Conservation (phyloP, 139 green algal genomes). For the Nannochloris sp. region DNA sequence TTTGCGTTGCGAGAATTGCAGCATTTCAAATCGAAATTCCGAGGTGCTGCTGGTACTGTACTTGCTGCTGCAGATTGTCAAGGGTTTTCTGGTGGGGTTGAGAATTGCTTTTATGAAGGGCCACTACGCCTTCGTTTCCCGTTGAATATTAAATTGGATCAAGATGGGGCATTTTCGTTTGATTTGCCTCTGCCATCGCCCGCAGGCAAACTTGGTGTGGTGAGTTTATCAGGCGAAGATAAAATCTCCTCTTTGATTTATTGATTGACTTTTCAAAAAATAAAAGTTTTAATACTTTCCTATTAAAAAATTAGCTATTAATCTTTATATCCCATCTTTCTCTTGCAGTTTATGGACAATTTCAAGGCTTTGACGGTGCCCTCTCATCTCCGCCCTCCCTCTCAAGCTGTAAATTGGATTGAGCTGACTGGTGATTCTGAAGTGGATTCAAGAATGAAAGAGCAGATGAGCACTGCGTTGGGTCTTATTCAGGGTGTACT, state of each 20-base stretch:
- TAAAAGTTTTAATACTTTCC: no score
- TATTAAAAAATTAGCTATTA: no score
- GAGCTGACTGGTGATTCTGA: conserved; percentile 30
- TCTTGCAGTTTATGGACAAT: conserved; percentile 38
- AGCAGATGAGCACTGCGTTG: conserved; percentile 8
- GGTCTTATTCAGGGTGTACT: conserved; percentile 20
- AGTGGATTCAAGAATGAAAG: conserved; percentile 28
- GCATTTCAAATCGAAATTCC: conserved; percentile 64
- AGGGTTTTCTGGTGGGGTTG: conserved; percentile 35
- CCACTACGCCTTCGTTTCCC: conserved; percentile 43
- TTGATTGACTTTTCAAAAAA: neutral
- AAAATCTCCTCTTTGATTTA: neutral
- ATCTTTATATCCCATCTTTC: no score
- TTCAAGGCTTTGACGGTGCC: conserved; percentile 46
- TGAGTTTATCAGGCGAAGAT: neutral
- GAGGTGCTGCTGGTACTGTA: conserved; percentile 31
- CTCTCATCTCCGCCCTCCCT: conserved; percentile 40
- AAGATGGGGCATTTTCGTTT: conserved; percentile 45
- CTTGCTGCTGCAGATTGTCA: conserved; percentile 47
- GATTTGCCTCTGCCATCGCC: conserved; percentile 44
- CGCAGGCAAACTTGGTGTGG: conserved; percentile 16
- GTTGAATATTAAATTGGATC: conserved; percentile 37
- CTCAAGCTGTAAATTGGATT: conserved; percentile 24
- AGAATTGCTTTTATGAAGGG: conserved; percentile 60
- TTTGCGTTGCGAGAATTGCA: conserved; percentile 32